These are phyloP conservation scores for Verticillium nubilum DNA, from an alignment of 2,329 filamentous ascomycete genomes.

Conservation along the genomic window DNA sequence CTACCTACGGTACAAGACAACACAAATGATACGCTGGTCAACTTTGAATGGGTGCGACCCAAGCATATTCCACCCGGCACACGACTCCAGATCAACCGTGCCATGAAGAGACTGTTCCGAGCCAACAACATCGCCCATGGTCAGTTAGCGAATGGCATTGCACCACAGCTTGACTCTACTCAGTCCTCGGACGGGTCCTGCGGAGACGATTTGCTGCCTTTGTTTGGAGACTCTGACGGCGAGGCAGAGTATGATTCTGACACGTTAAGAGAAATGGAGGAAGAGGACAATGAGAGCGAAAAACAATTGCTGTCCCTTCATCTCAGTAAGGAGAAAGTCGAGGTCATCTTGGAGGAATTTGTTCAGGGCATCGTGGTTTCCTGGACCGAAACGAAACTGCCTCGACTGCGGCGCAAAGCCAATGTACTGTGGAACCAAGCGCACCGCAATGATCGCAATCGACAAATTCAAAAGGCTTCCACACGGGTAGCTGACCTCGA, in stretches of 20 bases:
- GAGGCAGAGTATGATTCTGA: conserved; percentile 51
- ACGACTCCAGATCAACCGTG: conserved; percentile 34
- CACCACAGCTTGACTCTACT: conserved; percentile 27
- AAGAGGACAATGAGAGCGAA: conserved; percentile 37
- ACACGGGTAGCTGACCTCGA: conserved; percentile 35
- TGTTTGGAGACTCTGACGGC: conserved; percentile 22
- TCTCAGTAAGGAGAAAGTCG: conserved; percentile 41
- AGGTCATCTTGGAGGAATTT: conserved; percentile 45
- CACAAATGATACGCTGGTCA: not conserved
- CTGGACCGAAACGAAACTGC: conserved; percentile 57
- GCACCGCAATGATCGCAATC: conserved; percentile 31
- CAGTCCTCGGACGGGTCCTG: conserved; percentile 49
- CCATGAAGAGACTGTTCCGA: conserved; percentile 34
- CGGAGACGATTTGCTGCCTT: conserved; percentile 27
- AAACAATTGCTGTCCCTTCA: conserved; percentile 15
- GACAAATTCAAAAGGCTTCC: conserved; percentile 38
- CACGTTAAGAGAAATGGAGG: conserved; percentile 57
- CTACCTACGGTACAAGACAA: not conserved
- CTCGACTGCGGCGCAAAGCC: conserved; percentile 50
- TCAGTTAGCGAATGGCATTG: conserved; percentile 5
- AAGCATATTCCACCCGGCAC: conserved; percentile 33
- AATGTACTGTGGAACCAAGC: conserved; percentile 56
- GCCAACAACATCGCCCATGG: conserved; percentile 7
- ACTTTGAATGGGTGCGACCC: not conserved
- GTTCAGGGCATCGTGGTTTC: conserved; percentile 42